These are phyloP conservation scores for Flaveria ramosissima DNA, from an alignment of 129 eudicot genomes.

Conservation along the genomic window DNA sequence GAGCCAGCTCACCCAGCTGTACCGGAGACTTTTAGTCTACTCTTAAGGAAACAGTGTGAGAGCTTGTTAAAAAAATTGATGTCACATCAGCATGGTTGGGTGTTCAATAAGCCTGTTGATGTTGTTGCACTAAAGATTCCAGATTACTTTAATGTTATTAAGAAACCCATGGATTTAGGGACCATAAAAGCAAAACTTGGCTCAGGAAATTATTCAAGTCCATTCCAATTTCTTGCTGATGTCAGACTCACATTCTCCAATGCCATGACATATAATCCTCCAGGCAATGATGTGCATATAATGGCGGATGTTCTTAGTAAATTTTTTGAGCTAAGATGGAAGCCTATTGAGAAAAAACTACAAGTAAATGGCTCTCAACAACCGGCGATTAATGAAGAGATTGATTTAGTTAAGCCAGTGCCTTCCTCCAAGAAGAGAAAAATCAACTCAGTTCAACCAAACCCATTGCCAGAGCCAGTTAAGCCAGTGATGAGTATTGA, in stretches of 20 bases:
- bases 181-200: constrained; percentile 61
- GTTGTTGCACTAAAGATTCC: constrained; percentile 68
- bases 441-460: constrained; percentile 34
- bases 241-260: constrained; percentile 76
- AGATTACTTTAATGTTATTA: constrained; percentile 68
- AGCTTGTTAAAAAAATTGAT: constrained; percentile 60
- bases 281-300: constrained; percentile 61
- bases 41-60: constrained; percentile 64
- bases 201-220: constrained; percentile 47
- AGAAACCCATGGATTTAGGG: constrained; percentile 86
- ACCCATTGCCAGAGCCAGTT: constrained; percentile 40
- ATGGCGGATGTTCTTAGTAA: constrained; percentile 68
- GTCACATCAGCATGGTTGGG: constrained; percentile 70
- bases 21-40: constrained; percentile 32
- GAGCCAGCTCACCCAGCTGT: constrained; percentile 23
- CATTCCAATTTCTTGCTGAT: constrained; percentile 67
- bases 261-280: constrained; percentile 85
- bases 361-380: constrained; percentile 30
- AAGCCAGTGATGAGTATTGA: constrained; percentile 58
- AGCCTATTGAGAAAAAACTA: constrained; percentile 63
- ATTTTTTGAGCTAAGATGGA: constrained; percentile 68
- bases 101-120: constrained; percentile 79
- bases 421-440: constrained; percentile 64
- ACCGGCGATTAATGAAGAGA: constrained; percentile 39
- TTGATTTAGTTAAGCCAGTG: constrained; percentile 42